Evolutionary conservation across 495 filamentous ascomycete species (phyloP).

Genomic region (Daldinia vernicosa): DNA sequence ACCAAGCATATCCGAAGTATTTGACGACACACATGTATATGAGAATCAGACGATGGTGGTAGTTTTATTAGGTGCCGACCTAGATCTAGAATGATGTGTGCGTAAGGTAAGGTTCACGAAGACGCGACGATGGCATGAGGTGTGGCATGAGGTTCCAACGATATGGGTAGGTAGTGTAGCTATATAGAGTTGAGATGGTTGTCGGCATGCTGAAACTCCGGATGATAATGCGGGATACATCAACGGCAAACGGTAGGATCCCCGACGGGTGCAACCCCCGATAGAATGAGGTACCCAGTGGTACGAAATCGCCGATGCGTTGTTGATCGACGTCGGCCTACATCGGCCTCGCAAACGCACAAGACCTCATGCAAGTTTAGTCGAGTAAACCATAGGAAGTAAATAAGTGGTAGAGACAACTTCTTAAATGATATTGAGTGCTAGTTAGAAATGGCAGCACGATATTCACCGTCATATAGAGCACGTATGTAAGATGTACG

Average conservation of each 20-base stretch:
- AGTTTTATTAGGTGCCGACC: slow-evolving; percentile 14
- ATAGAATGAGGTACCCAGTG: neutral
- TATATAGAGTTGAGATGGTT: neutral
- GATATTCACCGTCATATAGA: too few species aligned
- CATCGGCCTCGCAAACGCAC: neutral
- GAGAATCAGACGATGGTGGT: slow-evolving; percentile 22
- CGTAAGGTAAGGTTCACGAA: slow-evolving; percentile 6
- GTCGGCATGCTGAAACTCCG: neutral
- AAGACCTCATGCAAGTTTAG: neutral
- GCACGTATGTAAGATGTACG: too few species aligned
- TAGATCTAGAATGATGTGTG: slow-evolving; percentile 27
- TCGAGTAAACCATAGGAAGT: neutral
- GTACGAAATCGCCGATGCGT: neutral
- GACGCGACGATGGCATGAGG: slow-evolving; percentile 2
- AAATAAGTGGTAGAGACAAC: neutral
- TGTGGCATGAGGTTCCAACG: slow-evolving; percentile 16
- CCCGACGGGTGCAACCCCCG: neutral
- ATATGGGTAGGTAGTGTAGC: neutral
- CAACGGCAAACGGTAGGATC: neutral
- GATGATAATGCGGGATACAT: neutral
- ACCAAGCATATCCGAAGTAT: neutral
- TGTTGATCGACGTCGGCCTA: neutral
- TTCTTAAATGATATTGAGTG: neutral
- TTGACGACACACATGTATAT: neutral
- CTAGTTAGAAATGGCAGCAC: neutral